Conservation (phyloP, 176 grass and related monocot genomes). For the Aegilops sharonensis region DNA sequence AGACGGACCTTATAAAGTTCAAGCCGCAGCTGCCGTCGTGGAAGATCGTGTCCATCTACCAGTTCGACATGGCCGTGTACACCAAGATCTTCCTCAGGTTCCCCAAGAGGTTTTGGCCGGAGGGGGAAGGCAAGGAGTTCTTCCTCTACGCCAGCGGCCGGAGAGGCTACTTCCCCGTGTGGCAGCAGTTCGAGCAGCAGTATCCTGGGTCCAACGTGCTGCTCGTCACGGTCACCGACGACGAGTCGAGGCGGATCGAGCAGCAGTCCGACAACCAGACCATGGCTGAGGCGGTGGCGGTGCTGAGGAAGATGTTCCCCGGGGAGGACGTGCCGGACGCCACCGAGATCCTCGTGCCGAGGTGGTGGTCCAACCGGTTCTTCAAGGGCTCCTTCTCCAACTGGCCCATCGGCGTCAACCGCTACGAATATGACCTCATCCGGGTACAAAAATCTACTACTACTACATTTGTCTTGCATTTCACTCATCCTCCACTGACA, state of each 20-base stretch:
- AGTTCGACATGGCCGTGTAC: conserved; percentile 67
- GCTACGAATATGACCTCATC: conserved; percentile 60
- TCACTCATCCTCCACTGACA: too few relatives aligned
- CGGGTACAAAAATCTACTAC: conserved; percentile 27
- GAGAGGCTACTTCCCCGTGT: conserved; percentile 58
- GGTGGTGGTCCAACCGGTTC: conserved; percentile 62
- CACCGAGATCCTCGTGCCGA: conserved; percentile 42
- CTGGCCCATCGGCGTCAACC: conserved; percentile 59
- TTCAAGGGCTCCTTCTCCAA: conserved; percentile 65
- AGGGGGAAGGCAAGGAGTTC: conserved; percentile 46
- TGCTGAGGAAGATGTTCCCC: conserved; percentile 50
- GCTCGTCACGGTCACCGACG: conserved; percentile 62
- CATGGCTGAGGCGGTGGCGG: conserved; percentile 44
- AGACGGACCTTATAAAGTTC: conserved; percentile 57
- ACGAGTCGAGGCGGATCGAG: conserved; percentile 63
- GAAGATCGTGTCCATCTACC: conserved; percentile 48
- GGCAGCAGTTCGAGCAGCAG: conserved; percentile 59
- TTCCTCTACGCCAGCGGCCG: conserved; percentile 53
- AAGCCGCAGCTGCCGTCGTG: conserved; percentile 41
- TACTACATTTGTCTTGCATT: background rate
- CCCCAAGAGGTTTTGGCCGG: conserved; percentile 56
- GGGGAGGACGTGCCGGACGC: conserved; percentile 41
- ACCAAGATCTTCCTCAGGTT: conserved; percentile 80
- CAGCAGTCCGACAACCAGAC: conserved; percentile 51
- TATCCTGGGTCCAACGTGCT: conserved; percentile 49